Evolutionary conservation across 371 early-diverging fungal genomes (phyloP).

Genomic region (Smittium mucronatum): DNA sequence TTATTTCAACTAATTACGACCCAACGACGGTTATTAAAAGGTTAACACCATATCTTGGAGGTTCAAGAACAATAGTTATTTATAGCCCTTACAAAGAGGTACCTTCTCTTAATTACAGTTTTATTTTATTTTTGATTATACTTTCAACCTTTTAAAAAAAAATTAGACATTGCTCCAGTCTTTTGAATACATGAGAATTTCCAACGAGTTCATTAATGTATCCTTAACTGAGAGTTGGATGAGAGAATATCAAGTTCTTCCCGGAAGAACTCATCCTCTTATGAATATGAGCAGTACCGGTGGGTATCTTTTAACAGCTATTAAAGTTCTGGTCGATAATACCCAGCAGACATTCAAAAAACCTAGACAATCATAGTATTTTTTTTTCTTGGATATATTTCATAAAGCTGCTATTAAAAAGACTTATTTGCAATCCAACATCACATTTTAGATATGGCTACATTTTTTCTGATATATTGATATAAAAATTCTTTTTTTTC

Average conservation of each 20-base stretch:
- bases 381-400: no score
- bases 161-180: slow-evolving; percentile 41
- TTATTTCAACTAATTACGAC: slow-evolving; percentile 66
- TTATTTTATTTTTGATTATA: not conserved
- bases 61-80: slow-evolving; percentile 73
- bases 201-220: slow-evolving; percentile 55
- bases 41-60: slow-evolving; percentile 52
- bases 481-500: no score
- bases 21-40: slow-evolving; percentile 52
- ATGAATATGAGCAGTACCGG: slow-evolving; percentile 82
- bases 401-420: no score
- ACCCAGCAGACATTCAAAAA: no score
- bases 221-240: slow-evolving; percentile 80
- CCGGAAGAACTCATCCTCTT: slow-evolving; percentile 82
- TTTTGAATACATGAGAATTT: slow-evolving; percentile 53
- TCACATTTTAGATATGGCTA: no score
- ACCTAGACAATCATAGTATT: no score
- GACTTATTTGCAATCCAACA: no score
- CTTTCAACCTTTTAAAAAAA: slow-evolving; percentile 1
- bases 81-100: slow-evolving; percentile 70
- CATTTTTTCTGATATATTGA: no score
- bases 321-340: slow-evolving; percentile 37
- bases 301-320: slow-evolving; percentile 65
- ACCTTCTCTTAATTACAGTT: not conserved
- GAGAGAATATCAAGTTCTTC: slow-evolving; percentile 81